Percentiles rank a stretch among this genome's conserved stretches.
Evolutionary conservation across 2,329 filamentous ascomycete genomes (phyloP).

Genomic region (Xylaria hypoxylon): DNA sequence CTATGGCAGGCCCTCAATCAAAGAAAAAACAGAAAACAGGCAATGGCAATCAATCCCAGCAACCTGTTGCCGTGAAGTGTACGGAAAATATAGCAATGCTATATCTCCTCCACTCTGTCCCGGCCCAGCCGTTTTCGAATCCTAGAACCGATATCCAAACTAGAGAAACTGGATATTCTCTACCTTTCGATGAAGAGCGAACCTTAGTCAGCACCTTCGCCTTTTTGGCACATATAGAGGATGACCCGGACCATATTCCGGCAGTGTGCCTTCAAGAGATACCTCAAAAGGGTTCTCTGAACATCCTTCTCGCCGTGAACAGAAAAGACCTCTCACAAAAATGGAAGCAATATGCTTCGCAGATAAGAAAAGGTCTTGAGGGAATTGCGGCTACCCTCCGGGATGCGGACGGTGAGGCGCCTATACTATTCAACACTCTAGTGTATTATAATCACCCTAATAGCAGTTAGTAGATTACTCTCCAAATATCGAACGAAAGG

Average conservation of each 20-base stretch:
- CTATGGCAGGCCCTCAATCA: neutral
- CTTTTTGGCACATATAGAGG: conserved; percentile 50
- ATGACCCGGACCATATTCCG: conserved; percentile 50
- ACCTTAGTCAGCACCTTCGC: conserved; percentile 48
- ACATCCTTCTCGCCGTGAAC: conserved; percentile 52
- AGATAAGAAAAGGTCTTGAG: conserved; percentile 18
- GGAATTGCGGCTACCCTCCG: conserved; percentile 2
- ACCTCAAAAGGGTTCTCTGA: conserved; percentile 34
- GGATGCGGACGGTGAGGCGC: neutral
- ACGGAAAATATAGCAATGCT: conserved; percentile 48
- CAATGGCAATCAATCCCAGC: conserved; percentile 16
- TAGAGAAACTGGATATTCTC: conserved; percentile 38
- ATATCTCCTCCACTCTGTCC: conserved; percentile 46
- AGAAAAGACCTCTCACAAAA: conserved; percentile 39
- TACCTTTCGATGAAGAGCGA: conserved; percentile 52
- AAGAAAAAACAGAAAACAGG: neutral
- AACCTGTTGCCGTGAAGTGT: conserved; percentile 33
- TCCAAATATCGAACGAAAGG: conserved; percentile 34
- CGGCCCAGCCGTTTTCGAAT: conserved; percentile 40
- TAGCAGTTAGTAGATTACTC: neutral
- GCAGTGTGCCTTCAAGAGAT: conserved; percentile 51
- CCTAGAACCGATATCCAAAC: conserved; percentile 13
- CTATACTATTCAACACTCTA: neutral
- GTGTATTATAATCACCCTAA: neutral
- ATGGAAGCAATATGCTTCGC: neutral